phyloP scores from a whole-genome alignment of 2,329 filamentous ascomycete species.

The Hypoxylon sp. region DNA sequence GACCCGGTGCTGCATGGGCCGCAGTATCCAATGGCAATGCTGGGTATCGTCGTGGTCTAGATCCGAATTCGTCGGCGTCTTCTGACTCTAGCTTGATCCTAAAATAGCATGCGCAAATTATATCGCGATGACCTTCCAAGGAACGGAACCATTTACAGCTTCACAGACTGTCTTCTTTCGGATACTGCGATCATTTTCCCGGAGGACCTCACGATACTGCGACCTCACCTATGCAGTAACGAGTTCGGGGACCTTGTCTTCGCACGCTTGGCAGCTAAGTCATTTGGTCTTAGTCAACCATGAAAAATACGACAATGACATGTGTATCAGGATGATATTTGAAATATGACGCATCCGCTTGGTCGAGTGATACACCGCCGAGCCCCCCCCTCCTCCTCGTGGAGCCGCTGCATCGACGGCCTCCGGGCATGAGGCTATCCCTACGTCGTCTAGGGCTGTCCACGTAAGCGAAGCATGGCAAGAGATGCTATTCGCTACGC shows the following conservation, averaged over 20 bases:
- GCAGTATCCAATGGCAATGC: slow-evolving; percentile 26
- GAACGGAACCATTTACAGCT: slow-evolving; percentile 9
- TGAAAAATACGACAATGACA: slow-evolving; percentile 29
- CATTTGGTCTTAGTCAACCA: slow-evolving; percentile 25
- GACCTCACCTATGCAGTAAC: slow-evolving; percentile 9
- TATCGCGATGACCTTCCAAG: slow-evolving; percentile 14
- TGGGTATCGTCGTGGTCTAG: slow-evolving; percentile 28
- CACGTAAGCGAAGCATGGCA: slow-evolving; percentile 9
- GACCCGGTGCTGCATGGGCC: slow-evolving; percentile 19
- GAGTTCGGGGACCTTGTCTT: slow-evolving; percentile 20
- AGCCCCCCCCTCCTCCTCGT: slow-evolving; percentile 15
- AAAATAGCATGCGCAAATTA: slow-evolving; percentile 31
- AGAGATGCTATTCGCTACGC: slow-evolving; percentile 33
- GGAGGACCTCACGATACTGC: slow-evolving; percentile 21
- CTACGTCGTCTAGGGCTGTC: slow-evolving; percentile 16
- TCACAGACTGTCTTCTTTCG: slow-evolving; percentile 18
- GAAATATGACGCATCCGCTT: slow-evolving; percentile 36
- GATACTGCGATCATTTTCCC: slow-evolving; percentile 27
- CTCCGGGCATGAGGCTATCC: slow-evolving; percentile 36
- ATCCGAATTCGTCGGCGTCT: slow-evolving; percentile 19
- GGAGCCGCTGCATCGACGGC: slow-evolving; percentile 29
- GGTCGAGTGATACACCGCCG: slow-evolving; percentile 24
- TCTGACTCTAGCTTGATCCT: slow-evolving; percentile 22
- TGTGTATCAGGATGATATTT: slow-evolving; percentile 25
- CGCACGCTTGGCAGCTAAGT: slow-evolving; percentile 22